Evolutionary conservation across 164 flowering plant genomes (phyloP).

Genomic region (Umbellularia californica): DNA sequence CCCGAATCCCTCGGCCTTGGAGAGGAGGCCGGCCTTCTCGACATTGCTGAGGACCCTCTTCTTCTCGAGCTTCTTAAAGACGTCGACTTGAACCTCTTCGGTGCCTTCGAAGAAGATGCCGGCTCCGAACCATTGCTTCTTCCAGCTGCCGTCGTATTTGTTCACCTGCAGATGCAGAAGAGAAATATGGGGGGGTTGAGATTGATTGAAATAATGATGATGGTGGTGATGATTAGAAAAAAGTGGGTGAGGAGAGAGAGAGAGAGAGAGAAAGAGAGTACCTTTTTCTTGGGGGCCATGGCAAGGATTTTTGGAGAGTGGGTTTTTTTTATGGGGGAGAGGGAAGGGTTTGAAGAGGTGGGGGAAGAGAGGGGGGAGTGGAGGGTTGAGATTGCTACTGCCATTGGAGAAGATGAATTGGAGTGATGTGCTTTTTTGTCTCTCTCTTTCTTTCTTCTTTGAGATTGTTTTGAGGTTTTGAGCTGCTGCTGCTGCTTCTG

Average conservation of each 20-base stretch:
- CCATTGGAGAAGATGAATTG: constrained; percentile 29
- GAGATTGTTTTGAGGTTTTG: no score
- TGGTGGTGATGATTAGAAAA: neutral
- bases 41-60: constrained; percentile 75
- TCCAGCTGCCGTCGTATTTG: constrained; percentile 63
- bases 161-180: constrained; percentile 48
- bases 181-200: neutral
- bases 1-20: constrained; percentile 82
- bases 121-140: constrained; percentile 89
- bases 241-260: neutral
- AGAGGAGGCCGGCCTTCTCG: constrained; percentile 74
- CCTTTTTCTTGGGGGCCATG: constrained; percentile 57
- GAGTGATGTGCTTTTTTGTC: no score
- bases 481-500: no score
- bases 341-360: constrained; percentile 11
- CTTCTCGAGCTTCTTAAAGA: constrained; percentile 78
- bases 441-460: no score
- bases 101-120: constrained; percentile 76
- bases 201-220: neutral
- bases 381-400: constrained; percentile 27
- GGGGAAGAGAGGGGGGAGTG: constrained; percentile 12
- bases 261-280: neutral
- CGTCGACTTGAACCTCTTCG: constrained; percentile 73
- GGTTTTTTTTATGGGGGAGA: constrained; percentile 18
- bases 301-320: constrained; percentile 29